Percentiles rank a stretch among this genome's conserved stretches.
Conservation (phyloP, 2,329 filamentous ascomycete genomes). For the Colletotrichum nymphaeae region DNA sequence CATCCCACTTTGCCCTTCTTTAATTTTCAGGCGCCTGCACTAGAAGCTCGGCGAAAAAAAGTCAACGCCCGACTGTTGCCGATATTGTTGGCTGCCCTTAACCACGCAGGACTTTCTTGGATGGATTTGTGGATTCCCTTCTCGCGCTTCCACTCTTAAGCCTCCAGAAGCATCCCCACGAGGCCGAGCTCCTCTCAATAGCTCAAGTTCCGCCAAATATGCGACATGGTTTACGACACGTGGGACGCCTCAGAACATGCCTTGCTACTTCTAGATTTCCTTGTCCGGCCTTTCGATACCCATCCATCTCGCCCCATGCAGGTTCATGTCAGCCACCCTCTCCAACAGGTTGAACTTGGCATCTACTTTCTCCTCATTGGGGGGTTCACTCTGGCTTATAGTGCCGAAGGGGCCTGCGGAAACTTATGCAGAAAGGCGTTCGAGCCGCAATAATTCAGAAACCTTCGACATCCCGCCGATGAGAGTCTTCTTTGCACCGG, state of each 20-base stretch:
- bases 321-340: background rate
- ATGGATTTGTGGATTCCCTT: background rate
- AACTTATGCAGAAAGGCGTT: too few species aligned
- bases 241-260: background rate
- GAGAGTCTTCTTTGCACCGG: too few species aligned
- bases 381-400: too few species aligned
- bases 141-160: background rate
- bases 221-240: background rate
- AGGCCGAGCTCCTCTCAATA: background rate
- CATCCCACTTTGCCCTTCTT: background rate
- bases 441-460: too few species aligned
- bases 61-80: background rate
- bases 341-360: background rate
- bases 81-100: background rate
- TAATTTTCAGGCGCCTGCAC: background rate
- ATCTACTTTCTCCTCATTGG: constrained; percentile 8
- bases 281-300: background rate
- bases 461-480: too few species aligned
- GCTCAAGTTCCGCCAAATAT: background rate
- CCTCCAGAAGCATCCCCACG: background rate
- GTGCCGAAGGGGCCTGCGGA: background rate
- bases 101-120: background rate
- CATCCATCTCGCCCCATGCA: constrained; percentile 8
- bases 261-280: background rate
- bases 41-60: background rate